phyloP scores from a whole-genome alignment of 73 alveolate species.

The Paramecium sonneborni region DNA sequence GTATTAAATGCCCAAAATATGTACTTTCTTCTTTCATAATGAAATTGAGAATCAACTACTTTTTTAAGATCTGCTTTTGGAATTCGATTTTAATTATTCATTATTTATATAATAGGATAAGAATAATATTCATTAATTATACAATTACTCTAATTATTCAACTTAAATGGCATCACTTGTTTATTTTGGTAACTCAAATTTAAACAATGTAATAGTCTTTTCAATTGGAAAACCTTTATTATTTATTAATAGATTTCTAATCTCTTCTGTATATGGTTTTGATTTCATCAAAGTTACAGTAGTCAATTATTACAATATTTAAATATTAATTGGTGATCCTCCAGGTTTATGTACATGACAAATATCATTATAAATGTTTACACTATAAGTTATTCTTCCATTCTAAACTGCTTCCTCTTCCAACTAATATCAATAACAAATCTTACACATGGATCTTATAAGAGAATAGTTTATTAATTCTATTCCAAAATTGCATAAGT shows the following conservation, averaged over 20 bases:
- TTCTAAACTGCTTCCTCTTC: slow-evolving; percentile 50
- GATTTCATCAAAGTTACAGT: background rate
- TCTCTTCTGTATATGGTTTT: slow-evolving; percentile 27
- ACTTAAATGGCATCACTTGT: background rate
- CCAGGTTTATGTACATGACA: slow-evolving; percentile 68
- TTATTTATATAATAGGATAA: background rate
- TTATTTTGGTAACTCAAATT: background rate
- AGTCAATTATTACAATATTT: background rate
- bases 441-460: background rate
- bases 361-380: slow-evolving; percentile 60
- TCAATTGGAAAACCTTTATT: background rate
- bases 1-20: slow-evolving; percentile 59
- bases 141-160: slow-evolving; percentile 10
- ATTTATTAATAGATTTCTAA: background rate
- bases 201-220: background rate
- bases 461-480: background rate
- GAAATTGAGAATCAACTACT: slow-evolving; percentile 21
- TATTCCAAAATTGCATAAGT: slow-evolving; percentile 73
- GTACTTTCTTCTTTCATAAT: slow-evolving; percentile 45
- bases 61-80: slow-evolving; percentile 28
- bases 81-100: background rate
- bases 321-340: slow-evolving; percentile 57
- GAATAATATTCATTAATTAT: background rate
- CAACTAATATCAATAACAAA: background rate
- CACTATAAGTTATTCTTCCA: slow-evolving; percentile 60